Conservation (phyloP, 495 filamentous ascomycete genomes). For the Hypoxylon cercidicola region DNA sequence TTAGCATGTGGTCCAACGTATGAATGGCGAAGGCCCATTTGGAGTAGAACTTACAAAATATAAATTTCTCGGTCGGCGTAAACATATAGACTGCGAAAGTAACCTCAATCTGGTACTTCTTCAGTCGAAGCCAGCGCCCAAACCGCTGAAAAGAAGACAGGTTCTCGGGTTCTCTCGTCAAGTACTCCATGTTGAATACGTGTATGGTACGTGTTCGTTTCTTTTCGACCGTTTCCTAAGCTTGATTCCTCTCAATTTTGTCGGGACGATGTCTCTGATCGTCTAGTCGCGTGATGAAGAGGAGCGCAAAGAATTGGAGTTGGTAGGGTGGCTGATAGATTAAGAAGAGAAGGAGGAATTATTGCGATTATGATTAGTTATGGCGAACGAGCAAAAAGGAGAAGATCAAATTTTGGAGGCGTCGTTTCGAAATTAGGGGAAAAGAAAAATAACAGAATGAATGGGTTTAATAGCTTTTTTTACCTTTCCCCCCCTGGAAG, state of each 20-base stretch:
- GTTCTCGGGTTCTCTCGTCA: constrained; percentile 46
- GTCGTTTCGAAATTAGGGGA: not conserved
- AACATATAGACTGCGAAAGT: constrained; percentile 61
- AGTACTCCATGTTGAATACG: constrained; percentile 36
- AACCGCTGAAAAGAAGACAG: constrained; percentile 53
- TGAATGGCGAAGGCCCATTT: not conserved
- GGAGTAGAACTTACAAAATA: constrained; percentile 53
- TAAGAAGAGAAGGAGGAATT: not conserved
- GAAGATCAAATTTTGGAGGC: not conserved
- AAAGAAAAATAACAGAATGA: not conserved
- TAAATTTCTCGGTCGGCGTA: constrained; percentile 59
- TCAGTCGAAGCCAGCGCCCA: constrained; percentile 59
- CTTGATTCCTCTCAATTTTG: not conserved
- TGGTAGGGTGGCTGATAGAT: not conserved
- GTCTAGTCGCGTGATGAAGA: constrained; percentile 11
- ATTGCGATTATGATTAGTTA: not conserved
- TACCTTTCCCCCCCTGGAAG: not conserved
- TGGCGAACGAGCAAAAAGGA: not conserved
- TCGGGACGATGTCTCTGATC: not conserved
- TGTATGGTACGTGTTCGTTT: constrained; percentile 6
- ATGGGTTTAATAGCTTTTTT: not conserved
- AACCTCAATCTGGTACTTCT: constrained; percentile 65
- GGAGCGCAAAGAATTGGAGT: not conserved
- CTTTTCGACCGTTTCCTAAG: constrained; percentile 2
- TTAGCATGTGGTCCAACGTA: not conserved